Base-by-base conservation (phyloP, 2,329 filamentous ascomycete genomes). In the Mollisia scopiformis region DNA sequence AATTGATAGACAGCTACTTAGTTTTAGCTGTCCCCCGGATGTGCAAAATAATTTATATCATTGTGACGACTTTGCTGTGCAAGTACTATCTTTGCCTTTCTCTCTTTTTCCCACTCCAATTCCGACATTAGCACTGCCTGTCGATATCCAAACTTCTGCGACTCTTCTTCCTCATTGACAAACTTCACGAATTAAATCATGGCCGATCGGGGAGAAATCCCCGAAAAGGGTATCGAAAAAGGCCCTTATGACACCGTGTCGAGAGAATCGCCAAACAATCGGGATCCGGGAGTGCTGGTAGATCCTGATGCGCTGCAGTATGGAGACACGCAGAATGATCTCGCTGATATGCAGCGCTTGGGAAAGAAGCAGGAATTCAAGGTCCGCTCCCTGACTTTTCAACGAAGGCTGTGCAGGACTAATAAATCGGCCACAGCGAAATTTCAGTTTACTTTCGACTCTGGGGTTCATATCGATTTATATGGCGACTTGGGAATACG, bases 401-500 rank as follows among this genome's bases (percentile, higher is more conserved):
- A 19, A 14, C 19, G 56, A 16, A 31, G 43, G 19, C 37, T 30
- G 13, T 16, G 25, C 46, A 57, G 41, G n/a, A 35, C 28, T 62
- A 27, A 67, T 27, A n/a, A n/a, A n/a, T 7, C 25, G 5, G 7
- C 14, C 5, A 35, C 43, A 76, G 70, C 68, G 75, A 53, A 78
- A 75, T 62, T 80, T 79, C 64, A 71, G 74, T 30, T 76, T 80
- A 54, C 69, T 77, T 0, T 75, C 74, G n/a, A 77, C 76, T 5
- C 68, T 80, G 21, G 77, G 76, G 1, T 80, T 80, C 62, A 75
- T 76, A 1, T 75, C 74, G 19, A 77, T 78, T 43, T 71, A 78
- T 50, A 77, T 78, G 70, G 74, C 75, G 33, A 79, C 77, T 4
- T 80, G 77, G 77, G 78, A 79, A 66, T 75, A 76, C 60, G 72